These are phyloP conservation scores for Hypoxylon rickii DNA, from an alignment of 495 filamentous ascomycete species.

Conservation along the genomic window DNA sequence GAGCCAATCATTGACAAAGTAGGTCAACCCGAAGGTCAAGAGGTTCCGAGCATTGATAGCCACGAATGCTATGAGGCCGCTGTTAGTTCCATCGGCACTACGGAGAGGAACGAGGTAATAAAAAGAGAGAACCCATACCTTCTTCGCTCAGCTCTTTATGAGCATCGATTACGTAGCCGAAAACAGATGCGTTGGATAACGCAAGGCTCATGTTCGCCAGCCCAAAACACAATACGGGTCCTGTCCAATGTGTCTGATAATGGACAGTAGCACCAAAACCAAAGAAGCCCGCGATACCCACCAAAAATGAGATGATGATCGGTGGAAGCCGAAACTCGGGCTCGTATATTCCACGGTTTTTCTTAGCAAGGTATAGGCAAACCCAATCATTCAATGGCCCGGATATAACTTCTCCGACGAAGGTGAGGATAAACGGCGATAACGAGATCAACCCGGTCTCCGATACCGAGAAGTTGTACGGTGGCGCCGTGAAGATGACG, in stretches of 20 bases:
- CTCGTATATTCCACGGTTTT: constrained; percentile 57
- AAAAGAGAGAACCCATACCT: constrained; percentile 24
- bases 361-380: constrained; percentile 49
- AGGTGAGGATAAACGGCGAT: constrained; percentile 53
- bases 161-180: constrained; percentile 59
- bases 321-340: constrained; percentile 60
- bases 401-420: constrained; percentile 53
- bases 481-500: constrained; percentile 52
- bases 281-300: constrained; percentile 59
- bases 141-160: constrained; percentile 58
- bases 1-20: constrained; percentile 59
- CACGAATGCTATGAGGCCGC: constrained; percentile 48
- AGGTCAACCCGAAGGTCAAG: constrained; percentile 58
- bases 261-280: constrained; percentile 65
- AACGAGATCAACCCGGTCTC: constrained; percentile 55
- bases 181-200: constrained; percentile 56
- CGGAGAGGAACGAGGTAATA: not conserved
- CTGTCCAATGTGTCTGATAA: constrained; percentile 58
- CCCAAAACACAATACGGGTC: constrained; percentile 57
- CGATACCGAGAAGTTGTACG: constrained; percentile 58
- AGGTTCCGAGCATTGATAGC: constrained; percentile 60
- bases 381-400: constrained; percentile 59
- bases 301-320: constrained; percentile 49
- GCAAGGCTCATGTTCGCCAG: constrained; percentile 58
- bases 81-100: constrained; percentile 12